Evolutionary conservation across 2,329 filamentous ascomycete species (phyloP).

Genomic region (Epichloe sibirici): DNA sequence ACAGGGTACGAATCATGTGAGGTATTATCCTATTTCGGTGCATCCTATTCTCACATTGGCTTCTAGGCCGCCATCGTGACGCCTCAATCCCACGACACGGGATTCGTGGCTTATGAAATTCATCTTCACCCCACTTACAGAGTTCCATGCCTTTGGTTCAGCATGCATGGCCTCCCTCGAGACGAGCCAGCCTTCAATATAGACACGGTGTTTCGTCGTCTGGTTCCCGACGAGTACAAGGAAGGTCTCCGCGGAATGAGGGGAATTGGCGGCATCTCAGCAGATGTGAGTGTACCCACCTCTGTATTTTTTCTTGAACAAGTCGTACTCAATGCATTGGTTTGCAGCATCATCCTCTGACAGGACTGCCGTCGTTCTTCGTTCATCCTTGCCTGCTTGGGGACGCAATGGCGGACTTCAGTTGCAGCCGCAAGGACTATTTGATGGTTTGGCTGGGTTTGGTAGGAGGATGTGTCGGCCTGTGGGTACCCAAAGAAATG

Average conservation of each 20-base stretch:
- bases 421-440: slow-evolving; percentile 55
- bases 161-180: slow-evolving; percentile 43
- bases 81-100: slow-evolving; percentile 20
- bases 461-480: slow-evolving; percentile 65
- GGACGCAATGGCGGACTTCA: slow-evolving; percentile 60
- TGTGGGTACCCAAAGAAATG: slow-evolving; percentile 66
- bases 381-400: slow-evolving; percentile 86
- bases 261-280: slow-evolving; percentile 61
- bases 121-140: slow-evolving; percentile 64
- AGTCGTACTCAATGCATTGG: slow-evolving; percentile 23
- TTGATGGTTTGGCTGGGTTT: slow-evolving; percentile 83
- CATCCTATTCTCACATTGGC: slow-evolving; percentile 11
- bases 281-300: slow-evolving; percentile 48
- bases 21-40: slow-evolving; percentile 1
- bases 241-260: slow-evolving; percentile 47
- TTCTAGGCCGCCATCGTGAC: slow-evolving; percentile 29
- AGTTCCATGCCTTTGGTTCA: slow-evolving; percentile 67
- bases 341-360: slow-evolving; percentile 68
- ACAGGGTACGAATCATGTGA: slow-evolving; percentile 29
- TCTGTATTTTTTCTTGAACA: not conserved
- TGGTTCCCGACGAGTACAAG: slow-evolving; percentile 57
- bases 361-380: slow-evolving; percentile 70
- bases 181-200: slow-evolving; percentile 47
- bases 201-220: slow-evolving; percentile 56
- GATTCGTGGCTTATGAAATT: slow-evolving; percentile 58